phyloP scores from a whole-genome alignment of 2,329 filamentous ascomycete genomes.

The Trichoderma citrinoviride region DNA sequence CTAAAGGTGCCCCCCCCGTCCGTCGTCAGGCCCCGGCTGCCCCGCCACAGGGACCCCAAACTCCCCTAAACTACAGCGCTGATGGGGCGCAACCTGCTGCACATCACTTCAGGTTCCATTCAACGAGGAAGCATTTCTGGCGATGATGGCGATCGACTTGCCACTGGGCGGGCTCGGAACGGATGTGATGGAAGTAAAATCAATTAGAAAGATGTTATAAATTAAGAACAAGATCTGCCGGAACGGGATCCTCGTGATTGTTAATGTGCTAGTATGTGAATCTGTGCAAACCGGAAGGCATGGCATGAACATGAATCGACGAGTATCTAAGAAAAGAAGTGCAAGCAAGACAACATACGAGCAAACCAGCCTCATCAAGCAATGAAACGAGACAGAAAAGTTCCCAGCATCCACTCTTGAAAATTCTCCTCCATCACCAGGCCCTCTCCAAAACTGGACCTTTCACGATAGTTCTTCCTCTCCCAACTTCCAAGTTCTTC shows the following conservation, averaged over 20 bases:
- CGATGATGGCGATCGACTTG: constrained; percentile 5
- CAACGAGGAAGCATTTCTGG: not conserved
- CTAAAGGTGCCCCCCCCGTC: not conserved
- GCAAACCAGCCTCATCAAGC: not conserved
- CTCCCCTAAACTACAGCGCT: constrained; percentile 5
- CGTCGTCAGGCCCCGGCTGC: not conserved
- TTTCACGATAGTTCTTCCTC: constrained; percentile 15
- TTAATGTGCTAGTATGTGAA: too few species aligned
- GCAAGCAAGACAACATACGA: not conserved
- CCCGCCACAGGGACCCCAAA: constrained; percentile 2
- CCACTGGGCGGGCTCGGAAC: not conserved
- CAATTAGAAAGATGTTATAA: not conserved
- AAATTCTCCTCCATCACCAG: constrained; percentile 13
- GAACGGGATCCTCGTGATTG: not conserved
- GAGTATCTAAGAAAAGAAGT: not conserved
- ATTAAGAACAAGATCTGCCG: not conserved
- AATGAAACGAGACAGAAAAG: not conserved
- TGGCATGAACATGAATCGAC: too few species aligned
- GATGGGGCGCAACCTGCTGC: not conserved
- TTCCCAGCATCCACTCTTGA: constrained; percentile 9
- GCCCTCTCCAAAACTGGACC: not conserved
- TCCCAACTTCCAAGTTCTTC: not conserved
- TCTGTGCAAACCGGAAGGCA: too few species aligned
- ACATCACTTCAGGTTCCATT: too few species aligned
- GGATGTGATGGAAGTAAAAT: not conserved